Percentiles rank a stretch among this genome's conserved stretches.
These are phyloP conservation scores for Epipyxis sp. DNA, from an alignment of 108 stramenopile species.

Conservation along the genomic window DNA sequence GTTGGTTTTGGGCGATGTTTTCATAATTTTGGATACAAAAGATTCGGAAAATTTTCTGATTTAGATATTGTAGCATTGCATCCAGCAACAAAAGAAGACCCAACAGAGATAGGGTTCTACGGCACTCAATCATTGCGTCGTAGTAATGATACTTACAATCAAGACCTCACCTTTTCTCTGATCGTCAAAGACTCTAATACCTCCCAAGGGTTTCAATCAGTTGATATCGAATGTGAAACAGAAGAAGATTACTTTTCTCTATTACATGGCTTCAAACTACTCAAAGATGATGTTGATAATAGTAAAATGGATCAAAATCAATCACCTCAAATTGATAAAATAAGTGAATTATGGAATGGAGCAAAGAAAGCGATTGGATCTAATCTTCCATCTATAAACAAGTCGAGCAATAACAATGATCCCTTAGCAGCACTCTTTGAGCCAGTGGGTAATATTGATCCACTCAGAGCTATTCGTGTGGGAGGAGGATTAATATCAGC, in stretches of 20 bases:
- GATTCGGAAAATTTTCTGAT: slow-evolving; percentile 55
- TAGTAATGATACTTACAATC: slow-evolving; percentile 62
- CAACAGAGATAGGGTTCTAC: slow-evolving; percentile 52
- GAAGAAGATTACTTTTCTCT: slow-evolving; percentile 83
- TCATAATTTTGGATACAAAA: not conserved
- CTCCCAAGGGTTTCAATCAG: slow-evolving; percentile 1
- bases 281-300: slow-evolving; percentile 39
- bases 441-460: slow-evolving; percentile 31
- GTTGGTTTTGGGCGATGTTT: not conserved
- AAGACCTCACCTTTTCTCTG: slow-evolving; percentile 66
- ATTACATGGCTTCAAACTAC: slow-evolving; percentile 71
- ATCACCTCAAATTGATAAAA: not conserved
- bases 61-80: slow-evolving; percentile 73
- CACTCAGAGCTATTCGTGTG: not conserved
- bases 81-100: slow-evolving; percentile 69
- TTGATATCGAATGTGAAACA: slow-evolving; percentile 79
- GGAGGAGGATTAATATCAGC: not conserved
- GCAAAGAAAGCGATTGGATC: not conserved
- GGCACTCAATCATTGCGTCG: slow-evolving; percentile 69
- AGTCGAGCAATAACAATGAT: not conserved
- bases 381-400: too few relatives aligned
- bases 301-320: not conserved
- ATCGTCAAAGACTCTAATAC: slow-evolving; percentile 39
- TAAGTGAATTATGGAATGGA: not conserved
- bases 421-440: not conserved